Percentiles rank a stretch among this genome's conserved stretches.
phyloP scores from a whole-genome alignment of 768 basidiomycete species.

The Wakefieldia striispora region DNA sequence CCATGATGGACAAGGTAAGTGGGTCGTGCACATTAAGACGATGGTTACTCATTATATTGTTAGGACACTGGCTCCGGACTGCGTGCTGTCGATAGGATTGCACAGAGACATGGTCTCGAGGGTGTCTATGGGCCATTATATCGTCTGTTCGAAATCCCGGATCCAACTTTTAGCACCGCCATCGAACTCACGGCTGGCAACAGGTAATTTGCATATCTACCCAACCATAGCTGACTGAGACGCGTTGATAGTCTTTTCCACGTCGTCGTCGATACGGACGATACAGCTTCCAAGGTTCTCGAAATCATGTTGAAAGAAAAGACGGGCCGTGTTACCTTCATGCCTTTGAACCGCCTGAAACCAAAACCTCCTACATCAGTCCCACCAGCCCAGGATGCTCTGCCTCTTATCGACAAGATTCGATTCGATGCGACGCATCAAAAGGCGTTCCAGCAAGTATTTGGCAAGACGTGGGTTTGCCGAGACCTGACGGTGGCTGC shows the following conservation, averaged over 20 bases:
- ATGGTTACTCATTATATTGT: neutral
- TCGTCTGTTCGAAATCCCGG: conserved; percentile 86
- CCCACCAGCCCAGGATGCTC: conserved; percentile 70
- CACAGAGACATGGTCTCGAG: conserved; percentile 65
- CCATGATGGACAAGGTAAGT: conserved; percentile 94
- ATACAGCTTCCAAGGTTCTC: conserved; percentile 87
- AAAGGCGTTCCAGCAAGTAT: conserved; percentile 95
- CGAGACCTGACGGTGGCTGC: conserved; percentile 89
- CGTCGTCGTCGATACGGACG: conserved; percentile 96
- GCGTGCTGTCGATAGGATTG: conserved; percentile 81
- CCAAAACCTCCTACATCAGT: conserved; percentile 59
- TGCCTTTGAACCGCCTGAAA: conserved; percentile 94
- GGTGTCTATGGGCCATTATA: conserved; percentile 96
- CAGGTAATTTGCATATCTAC: conserved; percentile 50
- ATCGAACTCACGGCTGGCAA: conserved; percentile 95
- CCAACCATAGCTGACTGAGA: conserved; percentile 1
- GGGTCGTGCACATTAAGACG: neutral
- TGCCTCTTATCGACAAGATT: conserved; percentile 82
- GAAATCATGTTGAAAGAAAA: conserved; percentile 93
- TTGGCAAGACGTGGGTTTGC: conserved; percentile 96
- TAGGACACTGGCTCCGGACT: conserved; percentile 92
- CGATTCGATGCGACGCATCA: conserved; percentile 65
- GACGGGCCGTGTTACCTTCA: conserved; percentile 94
- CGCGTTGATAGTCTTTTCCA: conserved; percentile 70
- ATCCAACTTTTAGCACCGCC: conserved; percentile 85